These are phyloP conservation scores for Arbutus unedo DNA, from an alignment of 148 eudicot genomes.

Conservation along the genomic window DNA sequence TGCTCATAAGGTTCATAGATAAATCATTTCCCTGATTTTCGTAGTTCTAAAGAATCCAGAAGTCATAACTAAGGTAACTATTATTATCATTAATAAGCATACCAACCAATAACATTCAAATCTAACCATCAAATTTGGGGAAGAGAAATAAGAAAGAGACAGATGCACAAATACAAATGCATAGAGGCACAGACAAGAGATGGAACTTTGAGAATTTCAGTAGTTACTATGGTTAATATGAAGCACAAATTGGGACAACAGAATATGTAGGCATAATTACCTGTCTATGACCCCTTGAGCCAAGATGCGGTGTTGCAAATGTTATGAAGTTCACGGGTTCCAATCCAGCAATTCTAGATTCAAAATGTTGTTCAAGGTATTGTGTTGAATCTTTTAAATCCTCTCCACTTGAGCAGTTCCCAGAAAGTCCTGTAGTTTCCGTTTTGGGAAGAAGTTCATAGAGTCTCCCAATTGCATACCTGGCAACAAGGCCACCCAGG, in stretches of 20 bases:
- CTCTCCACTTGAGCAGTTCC: constrained; percentile 25
- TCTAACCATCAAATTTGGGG: background rate
- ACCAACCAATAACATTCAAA: background rate
- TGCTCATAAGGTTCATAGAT: background rate
- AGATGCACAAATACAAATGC: background rate
- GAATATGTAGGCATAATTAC: constrained; percentile 24
- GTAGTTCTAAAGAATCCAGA: background rate
- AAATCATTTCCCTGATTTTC: background rate
- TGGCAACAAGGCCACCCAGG: constrained; percentile 88
- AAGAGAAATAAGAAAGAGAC: background rate
- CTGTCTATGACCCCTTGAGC: constrained; percentile 92
- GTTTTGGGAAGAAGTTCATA: constrained; percentile 33
- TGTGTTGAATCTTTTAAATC: constrained; percentile 20
- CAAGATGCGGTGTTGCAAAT: constrained; percentile 93
- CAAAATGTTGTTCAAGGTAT: constrained; percentile 23
- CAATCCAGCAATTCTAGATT: constrained; percentile 67
- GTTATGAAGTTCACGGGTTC: constrained; percentile 86
- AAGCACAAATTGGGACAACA: background rate
- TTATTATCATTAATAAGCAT: background rate
- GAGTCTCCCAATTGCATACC: constrained; percentile 79
- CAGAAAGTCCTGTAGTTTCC: constrained; percentile 17
- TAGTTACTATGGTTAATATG: background rate
- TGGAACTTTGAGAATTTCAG: background rate
- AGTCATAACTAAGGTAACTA: background rate
- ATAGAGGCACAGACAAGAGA: background rate